These are phyloP conservation scores for Rhodotorula sp. DNA, from an alignment of 1,284 basidiomycete species.

Conservation along the genomic window DNA sequence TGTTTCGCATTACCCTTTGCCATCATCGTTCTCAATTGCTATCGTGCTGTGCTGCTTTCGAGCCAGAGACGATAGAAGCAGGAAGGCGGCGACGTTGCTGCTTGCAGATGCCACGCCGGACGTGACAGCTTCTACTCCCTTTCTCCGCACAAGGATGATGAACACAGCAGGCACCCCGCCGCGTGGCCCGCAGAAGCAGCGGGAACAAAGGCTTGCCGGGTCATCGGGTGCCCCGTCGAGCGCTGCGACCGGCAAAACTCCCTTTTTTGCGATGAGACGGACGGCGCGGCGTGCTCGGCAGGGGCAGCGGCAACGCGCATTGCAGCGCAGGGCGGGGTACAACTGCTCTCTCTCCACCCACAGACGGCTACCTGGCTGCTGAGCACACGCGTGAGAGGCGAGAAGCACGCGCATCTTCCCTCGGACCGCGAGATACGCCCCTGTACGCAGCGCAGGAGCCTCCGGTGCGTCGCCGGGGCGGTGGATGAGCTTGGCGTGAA, in stretches of 20 bases:
- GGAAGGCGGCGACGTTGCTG: too few species aligned
- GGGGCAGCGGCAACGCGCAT: too few species aligned
- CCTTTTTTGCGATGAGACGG: background rate
- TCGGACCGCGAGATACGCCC: too few species aligned
- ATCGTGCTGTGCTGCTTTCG: too few species aligned
- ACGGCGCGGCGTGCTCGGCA: too few species aligned
- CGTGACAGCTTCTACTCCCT: background rate
- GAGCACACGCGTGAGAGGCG: too few species aligned
- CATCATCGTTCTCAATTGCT: background rate
- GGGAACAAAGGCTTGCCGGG: background rate
- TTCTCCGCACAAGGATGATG: background rate
- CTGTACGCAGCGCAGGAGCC: too few species aligned
- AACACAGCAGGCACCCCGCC: background rate
- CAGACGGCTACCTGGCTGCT: background rate
- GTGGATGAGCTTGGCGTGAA: too few species aligned
- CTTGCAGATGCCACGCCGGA: too few species aligned
- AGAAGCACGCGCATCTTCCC: background rate
- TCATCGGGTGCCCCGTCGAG: background rate
- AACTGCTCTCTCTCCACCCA: background rate
- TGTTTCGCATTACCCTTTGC: too few species aligned
- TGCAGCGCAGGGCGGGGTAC: background rate
- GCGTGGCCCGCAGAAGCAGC: background rate
- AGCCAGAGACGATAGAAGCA: too few species aligned
- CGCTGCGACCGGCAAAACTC: background rate
- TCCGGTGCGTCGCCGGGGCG: background rate